Evolutionary conservation across 1,284 basidiomycete species (phyloP).

Genomic region (Pulveroboletus sp.): DNA sequence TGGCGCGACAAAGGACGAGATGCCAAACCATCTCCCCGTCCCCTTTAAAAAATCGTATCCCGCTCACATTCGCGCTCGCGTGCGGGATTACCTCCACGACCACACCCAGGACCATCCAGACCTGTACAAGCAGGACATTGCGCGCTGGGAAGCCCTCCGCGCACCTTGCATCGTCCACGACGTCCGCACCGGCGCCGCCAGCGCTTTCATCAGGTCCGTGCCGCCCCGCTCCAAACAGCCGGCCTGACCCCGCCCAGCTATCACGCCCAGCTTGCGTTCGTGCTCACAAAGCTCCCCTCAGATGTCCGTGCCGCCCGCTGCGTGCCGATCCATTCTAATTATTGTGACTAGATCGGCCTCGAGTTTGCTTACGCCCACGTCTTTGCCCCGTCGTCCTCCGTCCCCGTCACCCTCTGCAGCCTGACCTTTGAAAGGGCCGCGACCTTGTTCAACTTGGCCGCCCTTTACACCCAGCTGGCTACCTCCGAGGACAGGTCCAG

Average conservation of each 20-base stretch:
- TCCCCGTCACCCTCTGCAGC: constrained; percentile 69
- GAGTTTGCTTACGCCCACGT: constrained; percentile 75
- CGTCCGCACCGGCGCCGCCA: constrained; percentile 59
- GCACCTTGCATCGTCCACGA: constrained; percentile 57
- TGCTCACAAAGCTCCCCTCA: constrained; percentile 71
- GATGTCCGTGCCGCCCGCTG: constrained; percentile 48
- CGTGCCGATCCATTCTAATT: constrained; percentile 16
- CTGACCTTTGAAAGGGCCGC: constrained; percentile 78
- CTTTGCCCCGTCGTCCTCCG: constrained; percentile 52
- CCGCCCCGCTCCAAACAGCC: not conserved
- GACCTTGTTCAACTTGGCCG: constrained; percentile 83
- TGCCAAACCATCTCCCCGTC: constrained; percentile 79
- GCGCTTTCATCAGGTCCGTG: constrained; percentile 46
- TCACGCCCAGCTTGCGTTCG: constrained; percentile 83
- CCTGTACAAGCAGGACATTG: constrained; percentile 82
- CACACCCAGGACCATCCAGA: constrained; percentile 84
- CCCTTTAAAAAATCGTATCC: constrained; percentile 76
- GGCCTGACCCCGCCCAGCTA: constrained; percentile 57
- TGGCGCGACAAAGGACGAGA: constrained; percentile 34
- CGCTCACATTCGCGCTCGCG: constrained; percentile 57
- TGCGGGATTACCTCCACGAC: constrained; percentile 70
- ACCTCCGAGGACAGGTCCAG: constrained; percentile 66
- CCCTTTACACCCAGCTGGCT: constrained; percentile 77
- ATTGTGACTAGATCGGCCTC: constrained; percentile 64
- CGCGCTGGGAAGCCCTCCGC: constrained; percentile 68